Base-by-base conservation (phyloP, 1,139 yeast species). In the Kurtzmaniella quercitrusa region DNA sequence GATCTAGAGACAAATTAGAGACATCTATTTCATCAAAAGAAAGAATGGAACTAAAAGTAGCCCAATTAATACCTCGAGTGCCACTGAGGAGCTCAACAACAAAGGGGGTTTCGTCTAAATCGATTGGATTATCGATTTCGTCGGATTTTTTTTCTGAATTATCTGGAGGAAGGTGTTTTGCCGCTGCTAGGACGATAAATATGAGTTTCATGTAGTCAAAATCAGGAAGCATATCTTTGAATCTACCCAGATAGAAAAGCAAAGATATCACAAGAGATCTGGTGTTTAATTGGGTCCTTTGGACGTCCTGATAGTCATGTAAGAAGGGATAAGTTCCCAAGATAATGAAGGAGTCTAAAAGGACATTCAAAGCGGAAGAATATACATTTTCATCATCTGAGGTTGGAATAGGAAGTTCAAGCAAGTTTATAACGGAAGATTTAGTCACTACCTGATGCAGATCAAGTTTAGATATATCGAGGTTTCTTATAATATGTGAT, bases 311-410 rank as follows among this genome's bases (percentile, higher is more conserved):
- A 25, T 48, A 43, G 21, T 57, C 60, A 17, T 52, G 53, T 2
- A 65, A 39, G 48, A 67, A 67, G 1, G 75, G 77, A 41, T 61
- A 58, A 2, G 48, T 43, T 0, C 73, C 73, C 18, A 68, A 34
- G 0, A 59, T 56, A 42, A 51, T 57, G 42, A 65, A 56, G 1
- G 65, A 53, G 3, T 59, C 53, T 42, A 60, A 59, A 2, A 68
- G 41, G 3, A 58, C 15, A 16, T 48, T 47, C 3, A 60, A 34
- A 7, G 50, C 50, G 41, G 1, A 36, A 14, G 43, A 33, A 36
- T 33, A 44, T n/a, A n/a, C n/a, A 14, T 2, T 12, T 3, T 5
- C 3, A 2, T 39, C 31, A 31, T 25, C 23, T 8, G 39, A 39
- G 12, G 12, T 12, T 16, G 16, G 23, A 2, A 9, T n/a, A 11